Conservation (phyloP, 306 rosid genomes). For the Arachis stenosperma region DNA sequence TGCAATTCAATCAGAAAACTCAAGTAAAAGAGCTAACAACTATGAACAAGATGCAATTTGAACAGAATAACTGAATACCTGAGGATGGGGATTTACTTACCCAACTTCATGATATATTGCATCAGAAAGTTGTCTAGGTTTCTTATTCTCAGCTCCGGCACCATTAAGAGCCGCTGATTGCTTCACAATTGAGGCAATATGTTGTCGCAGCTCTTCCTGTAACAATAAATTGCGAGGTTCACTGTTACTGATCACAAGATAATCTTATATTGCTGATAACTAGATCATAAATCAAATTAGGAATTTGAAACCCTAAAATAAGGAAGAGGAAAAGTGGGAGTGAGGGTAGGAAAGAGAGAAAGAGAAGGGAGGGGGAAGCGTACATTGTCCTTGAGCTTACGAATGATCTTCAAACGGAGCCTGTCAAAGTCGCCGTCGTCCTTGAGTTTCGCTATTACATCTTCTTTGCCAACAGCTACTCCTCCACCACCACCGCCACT, state of each 20-base stretch:
- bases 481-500: background rate
- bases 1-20: background rate
- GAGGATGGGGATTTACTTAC: slow-evolving; percentile 44
- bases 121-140: slow-evolving; percentile 93
- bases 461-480: slow-evolving; percentile 57
- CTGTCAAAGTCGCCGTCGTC: slow-evolving; percentile 95
- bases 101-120: slow-evolving; percentile 82
- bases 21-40: background rate
- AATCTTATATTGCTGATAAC: background rate
- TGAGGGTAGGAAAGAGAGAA: background rate
- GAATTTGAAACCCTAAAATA: background rate
- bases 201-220: slow-evolving; percentile 75
- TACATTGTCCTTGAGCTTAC: slow-evolving; percentile 81
- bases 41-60: background rate
- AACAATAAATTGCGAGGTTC: slow-evolving; percentile 33
- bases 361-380: background rate
- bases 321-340: background rate
- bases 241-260: slow-evolving; percentile 6
- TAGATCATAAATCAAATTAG: slow-evolving; percentile 10
- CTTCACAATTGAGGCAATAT: slow-evolving; percentile 62
- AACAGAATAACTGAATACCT: background rate
- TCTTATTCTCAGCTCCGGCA: slow-evolving; percentile 76
- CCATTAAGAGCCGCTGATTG: slow-evolving; percentile 72
- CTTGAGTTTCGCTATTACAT: slow-evolving; percentile 77
- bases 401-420: slow-evolving; percentile 85